These are phyloP conservation scores for Leucoagaricus sp. DNA, from an alignment of 1,284 basidiomycete genomes.

Conservation along the genomic window DNA sequence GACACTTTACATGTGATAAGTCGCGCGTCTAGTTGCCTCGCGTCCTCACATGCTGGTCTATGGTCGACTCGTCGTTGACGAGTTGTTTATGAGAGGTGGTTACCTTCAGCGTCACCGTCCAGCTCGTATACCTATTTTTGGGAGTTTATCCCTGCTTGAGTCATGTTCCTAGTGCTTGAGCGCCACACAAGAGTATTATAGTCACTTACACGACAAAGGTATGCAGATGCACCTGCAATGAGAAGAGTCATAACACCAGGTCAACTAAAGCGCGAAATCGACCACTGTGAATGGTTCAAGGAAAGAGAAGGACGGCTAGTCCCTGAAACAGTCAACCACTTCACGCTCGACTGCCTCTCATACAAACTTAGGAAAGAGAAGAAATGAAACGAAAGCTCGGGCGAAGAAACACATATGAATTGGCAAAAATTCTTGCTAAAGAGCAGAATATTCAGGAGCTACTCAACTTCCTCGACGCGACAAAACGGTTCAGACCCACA, in stretches of 20 bases:
- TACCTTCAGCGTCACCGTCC: no score
- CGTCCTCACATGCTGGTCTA: no score
- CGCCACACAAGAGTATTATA: no score
- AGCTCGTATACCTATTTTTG: no score
- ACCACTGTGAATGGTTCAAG: constrained; percentile 11
- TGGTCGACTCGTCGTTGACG: no score
- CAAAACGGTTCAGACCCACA: not conserved
- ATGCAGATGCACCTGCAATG: no score
- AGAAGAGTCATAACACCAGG: no score
- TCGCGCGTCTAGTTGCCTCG: no score
- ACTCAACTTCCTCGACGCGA: not conserved
- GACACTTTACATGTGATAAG: not conserved
- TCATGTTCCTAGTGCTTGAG: no score
- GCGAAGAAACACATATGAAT: not conserved
- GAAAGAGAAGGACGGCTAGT: not conserved
- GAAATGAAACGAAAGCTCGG: not conserved
- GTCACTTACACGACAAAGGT: no score
- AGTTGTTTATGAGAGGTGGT: no score
- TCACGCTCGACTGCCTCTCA: constrained; percentile 16
- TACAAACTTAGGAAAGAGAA: constrained; percentile 5
- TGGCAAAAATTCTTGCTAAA: not conserved
- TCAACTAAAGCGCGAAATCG: constrained; percentile 1
- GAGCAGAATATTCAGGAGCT: not conserved
- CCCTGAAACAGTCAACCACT: constrained; percentile 18
- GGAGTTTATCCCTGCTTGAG: no score